Conservation (phyloP, 805 yeast genomes). For the Candida oleophila region DNA sequence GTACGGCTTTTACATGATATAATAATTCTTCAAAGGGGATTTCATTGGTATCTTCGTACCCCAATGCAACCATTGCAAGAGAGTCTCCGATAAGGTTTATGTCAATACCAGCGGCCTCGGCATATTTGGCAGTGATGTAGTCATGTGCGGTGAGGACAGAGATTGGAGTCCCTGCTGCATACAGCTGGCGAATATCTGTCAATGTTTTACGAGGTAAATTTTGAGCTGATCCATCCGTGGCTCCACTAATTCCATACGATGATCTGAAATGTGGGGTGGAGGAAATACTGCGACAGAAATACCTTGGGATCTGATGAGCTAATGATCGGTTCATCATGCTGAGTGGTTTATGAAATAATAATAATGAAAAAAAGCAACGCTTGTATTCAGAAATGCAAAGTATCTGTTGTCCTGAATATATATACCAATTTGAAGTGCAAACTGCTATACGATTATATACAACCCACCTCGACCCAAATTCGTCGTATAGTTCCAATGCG, state of each 20-base stretch:
- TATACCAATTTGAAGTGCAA: background rate
- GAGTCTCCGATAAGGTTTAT: constrained; percentile 86
- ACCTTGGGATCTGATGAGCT: too few species aligned
- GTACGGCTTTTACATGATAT: constrained; percentile 72
- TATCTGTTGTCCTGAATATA: background rate
- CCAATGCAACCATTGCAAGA: constrained; percentile 86
- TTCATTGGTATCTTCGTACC: constrained; percentile 74
- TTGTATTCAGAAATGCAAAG: background rate
- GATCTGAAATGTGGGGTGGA: constrained; percentile 6
- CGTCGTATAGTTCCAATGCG: background rate
- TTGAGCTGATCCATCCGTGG: background rate
- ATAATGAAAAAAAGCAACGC: too few species aligned
- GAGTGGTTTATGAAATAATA: too few species aligned
- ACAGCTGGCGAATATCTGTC: constrained; percentile 17
- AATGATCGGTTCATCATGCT: too few species aligned
- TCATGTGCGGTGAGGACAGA: constrained; percentile 83
- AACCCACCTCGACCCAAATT: too few species aligned
- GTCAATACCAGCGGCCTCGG: constrained; percentile 66
- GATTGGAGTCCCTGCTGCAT: constrained; percentile 25
- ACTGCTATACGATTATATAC: background rate
- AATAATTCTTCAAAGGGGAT: constrained; percentile 77
- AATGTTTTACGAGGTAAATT: constrained; percentile 17
- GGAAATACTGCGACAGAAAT: constrained; percentile 8
- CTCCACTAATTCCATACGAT: constrained; percentile 7
- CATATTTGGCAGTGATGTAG: constrained; percentile 69